These are phyloP conservation scores for Bimuria novae-zelandiae DNA, from an alignment of 2,329 filamentous ascomycete genomes.

Conservation along the genomic window DNA sequence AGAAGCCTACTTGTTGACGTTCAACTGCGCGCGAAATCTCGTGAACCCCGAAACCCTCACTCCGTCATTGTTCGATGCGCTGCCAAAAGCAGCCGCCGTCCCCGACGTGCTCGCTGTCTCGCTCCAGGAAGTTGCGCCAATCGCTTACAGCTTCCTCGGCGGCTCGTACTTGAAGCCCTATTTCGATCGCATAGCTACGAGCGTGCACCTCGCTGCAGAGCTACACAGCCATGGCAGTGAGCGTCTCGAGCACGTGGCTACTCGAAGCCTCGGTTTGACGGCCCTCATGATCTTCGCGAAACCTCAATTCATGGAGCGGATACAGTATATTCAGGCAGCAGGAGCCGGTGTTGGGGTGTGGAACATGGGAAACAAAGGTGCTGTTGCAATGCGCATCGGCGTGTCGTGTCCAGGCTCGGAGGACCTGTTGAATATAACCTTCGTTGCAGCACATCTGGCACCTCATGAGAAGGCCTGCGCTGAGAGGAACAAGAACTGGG, in stretches of 20 bases:
- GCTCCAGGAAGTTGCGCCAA: slow-evolving; percentile 87
- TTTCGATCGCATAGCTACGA: slow-evolving; percentile 70
- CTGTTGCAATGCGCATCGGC: slow-evolving; percentile 75
- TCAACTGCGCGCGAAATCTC: slow-evolving; percentile 79
- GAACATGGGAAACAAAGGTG: slow-evolving; percentile 95
- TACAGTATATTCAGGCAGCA: slow-evolving; percentile 73
- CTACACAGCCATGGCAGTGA: slow-evolving; percentile 46
- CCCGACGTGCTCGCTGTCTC: slow-evolving; percentile 70
- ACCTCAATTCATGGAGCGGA: slow-evolving; percentile 58
- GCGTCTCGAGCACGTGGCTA: slow-evolving; percentile 71
- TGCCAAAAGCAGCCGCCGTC: slow-evolving; percentile 54
- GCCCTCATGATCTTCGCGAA: slow-evolving; percentile 83
- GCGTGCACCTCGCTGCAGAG: slow-evolving; percentile 70
- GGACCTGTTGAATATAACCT: slow-evolving; percentile 69
- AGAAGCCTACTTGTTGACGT: slow-evolving; percentile 79
- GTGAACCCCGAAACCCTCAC: slow-evolving; percentile 74
- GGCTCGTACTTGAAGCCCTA: slow-evolving; percentile 79
- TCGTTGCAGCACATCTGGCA: slow-evolving; percentile 85
- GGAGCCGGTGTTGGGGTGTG: slow-evolving; percentile 83
- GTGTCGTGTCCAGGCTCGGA: slow-evolving; percentile 54
- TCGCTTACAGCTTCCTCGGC: slow-evolving; percentile 83
- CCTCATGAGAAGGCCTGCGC: slow-evolving; percentile 81
- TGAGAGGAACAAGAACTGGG: slow-evolving; percentile 86
- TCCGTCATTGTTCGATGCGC: slow-evolving; percentile 61
- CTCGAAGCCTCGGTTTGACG: slow-evolving; percentile 84